Evolutionary conservation across 441 rosid genomes (phyloP).

Genomic region (Adansonia grandidieri): DNA sequence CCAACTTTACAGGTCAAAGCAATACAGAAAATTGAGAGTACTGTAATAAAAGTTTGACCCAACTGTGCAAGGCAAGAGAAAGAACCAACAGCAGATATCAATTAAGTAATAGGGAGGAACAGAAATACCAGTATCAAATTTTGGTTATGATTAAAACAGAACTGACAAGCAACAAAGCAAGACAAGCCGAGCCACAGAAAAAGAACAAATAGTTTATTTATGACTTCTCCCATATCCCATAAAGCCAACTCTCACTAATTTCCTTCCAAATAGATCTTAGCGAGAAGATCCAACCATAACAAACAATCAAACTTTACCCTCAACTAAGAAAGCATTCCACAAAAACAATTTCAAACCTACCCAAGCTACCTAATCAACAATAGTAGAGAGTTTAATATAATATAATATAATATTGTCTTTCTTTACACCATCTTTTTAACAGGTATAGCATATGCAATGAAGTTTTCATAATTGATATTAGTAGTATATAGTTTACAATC

Average conservation of each 20-base stretch:
- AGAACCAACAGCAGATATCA: constrained; percentile 3
- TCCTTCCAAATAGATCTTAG: background rate
- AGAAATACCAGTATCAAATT: constrained; percentile 3
- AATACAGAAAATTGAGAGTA: background rate
- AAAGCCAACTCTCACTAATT: background rate
- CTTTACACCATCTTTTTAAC: constrained; percentile 9
- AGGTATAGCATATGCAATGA: background rate
- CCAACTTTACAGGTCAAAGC: constrained; percentile 1
- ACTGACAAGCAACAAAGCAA: background rate
- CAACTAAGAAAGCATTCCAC: constrained; percentile 5
- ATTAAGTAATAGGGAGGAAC: background rate
- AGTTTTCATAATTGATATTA: background rate
- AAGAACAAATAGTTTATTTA: constrained; percentile 11
- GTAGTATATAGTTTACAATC: background rate
- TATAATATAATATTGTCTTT: background rate
- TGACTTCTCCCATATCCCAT: background rate
- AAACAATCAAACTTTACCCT: constrained; percentile 13
- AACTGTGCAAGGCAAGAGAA: constrained; percentile 18
- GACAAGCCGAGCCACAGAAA: background rate
- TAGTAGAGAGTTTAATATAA: background rate
- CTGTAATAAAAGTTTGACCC: background rate
- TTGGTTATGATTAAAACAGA: background rate
- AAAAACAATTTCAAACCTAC: background rate
- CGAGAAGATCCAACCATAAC: background rate
- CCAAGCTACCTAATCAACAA: background rate